Evolutionary conservation across 2,329 filamentous ascomycete genomes (phyloP), one percentile per base, ranked within the genome.

Genomic region (Diaporthe batatas): DNA sequence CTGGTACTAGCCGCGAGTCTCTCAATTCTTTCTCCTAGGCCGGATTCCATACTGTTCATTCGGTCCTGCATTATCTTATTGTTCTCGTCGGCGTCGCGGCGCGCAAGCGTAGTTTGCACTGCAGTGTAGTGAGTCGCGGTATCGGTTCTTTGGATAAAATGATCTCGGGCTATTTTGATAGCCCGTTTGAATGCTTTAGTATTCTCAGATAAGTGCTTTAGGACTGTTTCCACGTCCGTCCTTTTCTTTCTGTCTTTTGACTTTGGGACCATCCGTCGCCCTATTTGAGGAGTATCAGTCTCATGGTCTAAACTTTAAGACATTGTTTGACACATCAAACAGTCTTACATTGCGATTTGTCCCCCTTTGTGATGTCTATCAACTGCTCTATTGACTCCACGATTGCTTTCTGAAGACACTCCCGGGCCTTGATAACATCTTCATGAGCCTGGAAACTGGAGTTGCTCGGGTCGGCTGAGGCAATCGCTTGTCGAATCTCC

Each of bases 361-460:
- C 69, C 12, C 47, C 58, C 18, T 25, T 44, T 14, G 69, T 71
- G 23, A 71, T 1, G 11, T 36, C 6, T 6, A 71, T 65, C 58
- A 71, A 34, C 25, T 47, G 25, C 11, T 71, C 58, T 11, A 71
- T 53, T 29, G 69, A 71, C 23, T 71, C 58, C 23, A 71, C 23
- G 32, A 65, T 47, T 11, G 58, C 5, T 49, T 65, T 58, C 39
- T 71, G 55, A 10, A 71, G 69, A 14, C 36, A 29, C 10, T 36
- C 11, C 25, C 51, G 36, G 10, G 69, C 69, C 18, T 36, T 32
- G 10, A 11, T 47, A 14, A 71, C 69, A 42, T 36, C 58, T 21
- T 49, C 32, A 14, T 71, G n/a, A 1, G 25, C 34, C 16, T 44
- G 58, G n/a, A 71, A 71, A 39, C 57, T 71, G 12, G 16, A 21